These are phyloP conservation scores for Sporothrix variecibatus DNA, from an alignment of 2,329 filamentous ascomycete genomes.

Conservation along the genomic window DNA sequence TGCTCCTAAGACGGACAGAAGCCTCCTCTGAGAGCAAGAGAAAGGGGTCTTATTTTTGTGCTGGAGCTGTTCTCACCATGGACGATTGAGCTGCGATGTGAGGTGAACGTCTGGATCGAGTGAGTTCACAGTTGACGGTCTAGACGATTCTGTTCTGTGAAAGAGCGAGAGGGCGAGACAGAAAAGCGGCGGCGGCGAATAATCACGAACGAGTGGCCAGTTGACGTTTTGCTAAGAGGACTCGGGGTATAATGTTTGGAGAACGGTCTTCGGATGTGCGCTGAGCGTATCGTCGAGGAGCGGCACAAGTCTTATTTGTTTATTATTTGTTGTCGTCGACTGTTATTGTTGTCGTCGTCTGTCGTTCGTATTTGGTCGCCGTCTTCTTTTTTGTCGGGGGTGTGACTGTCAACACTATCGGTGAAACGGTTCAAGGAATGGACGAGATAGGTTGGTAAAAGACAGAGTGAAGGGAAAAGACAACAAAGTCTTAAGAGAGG, in stretches of 20 bases:
- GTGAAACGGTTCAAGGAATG: conserved; percentile 40
- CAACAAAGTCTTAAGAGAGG: not conserved
- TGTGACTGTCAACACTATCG: conserved; percentile 24
- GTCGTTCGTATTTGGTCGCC: not conserved
- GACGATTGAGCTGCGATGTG: not conserved
- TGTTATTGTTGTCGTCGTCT: not conserved
- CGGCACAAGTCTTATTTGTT: not conserved
- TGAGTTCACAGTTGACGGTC: not conserved
- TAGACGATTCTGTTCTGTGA: not conserved
- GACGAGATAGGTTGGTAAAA: conserved; percentile 41
- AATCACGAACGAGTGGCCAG: not conserved
- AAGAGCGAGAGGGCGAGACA: not conserved
- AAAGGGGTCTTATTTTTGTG: not conserved
- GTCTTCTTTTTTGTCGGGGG: not conserved
- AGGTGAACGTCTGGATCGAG: not conserved
- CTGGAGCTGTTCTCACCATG: not conserved
- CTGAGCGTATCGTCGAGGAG: not conserved
- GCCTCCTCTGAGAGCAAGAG: not conserved
- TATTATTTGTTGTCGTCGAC: not conserved
- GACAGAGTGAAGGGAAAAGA: not conserved
- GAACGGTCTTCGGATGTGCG: not conserved
- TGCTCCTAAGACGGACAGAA: not conserved
- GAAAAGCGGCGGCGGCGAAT: not conserved
- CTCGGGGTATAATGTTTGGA: not conserved
- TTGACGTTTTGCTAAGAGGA: not conserved